Evolutionary conservation across 108 stramenopile species (phyloP).

Genomic region (Skeletonema grethae): DNA sequence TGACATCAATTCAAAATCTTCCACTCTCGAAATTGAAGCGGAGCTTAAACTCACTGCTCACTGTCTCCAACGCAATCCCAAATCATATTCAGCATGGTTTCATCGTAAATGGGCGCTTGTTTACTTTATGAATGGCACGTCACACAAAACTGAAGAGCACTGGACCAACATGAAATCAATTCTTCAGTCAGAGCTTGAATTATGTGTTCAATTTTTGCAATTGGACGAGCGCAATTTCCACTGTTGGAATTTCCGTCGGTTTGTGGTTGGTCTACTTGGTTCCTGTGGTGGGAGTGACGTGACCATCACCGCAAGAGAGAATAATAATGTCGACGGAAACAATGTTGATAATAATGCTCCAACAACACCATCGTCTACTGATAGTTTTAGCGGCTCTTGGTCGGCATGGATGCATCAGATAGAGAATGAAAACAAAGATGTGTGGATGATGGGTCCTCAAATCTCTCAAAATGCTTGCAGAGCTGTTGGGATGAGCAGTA

Average conservation of each 20-base stretch:
- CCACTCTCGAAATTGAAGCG: conserved; percentile 21
- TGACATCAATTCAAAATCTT: background rate
- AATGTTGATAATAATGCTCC: background rate
- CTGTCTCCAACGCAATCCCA: conserved; percentile 91
- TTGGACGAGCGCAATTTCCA: conserved; percentile 98
- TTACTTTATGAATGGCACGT: conserved; percentile 21
- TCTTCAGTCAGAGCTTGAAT: conserved; percentile 67
- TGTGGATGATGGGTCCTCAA: conserved; percentile 69
- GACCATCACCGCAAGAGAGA: background rate
- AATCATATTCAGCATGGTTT: conserved; percentile 97
- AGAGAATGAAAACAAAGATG: background rate
- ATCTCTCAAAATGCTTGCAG: conserved; percentile 17
- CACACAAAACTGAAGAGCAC: conserved; percentile 12
- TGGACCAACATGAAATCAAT: conserved; percentile 11
- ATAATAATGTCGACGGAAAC: conserved; percentile 6
- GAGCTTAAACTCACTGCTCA: conserved; percentile 77
- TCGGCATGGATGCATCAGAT: conserved; percentile 20
- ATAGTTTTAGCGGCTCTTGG: conserved; percentile 36
- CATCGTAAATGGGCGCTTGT: conserved; percentile 96
- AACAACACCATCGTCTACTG: background rate
- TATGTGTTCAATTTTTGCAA: conserved; percentile 82
- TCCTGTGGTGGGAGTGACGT: conserved; percentile 35
- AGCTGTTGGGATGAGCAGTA: conserved; percentile 2
- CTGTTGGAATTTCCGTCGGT: conserved; percentile 97
- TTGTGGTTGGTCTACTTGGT: conserved; percentile 55